Base-by-base conservation (phyloP, 2,329 filamentous ascomycete genomes). In the Fusarium nygamai region DNA sequence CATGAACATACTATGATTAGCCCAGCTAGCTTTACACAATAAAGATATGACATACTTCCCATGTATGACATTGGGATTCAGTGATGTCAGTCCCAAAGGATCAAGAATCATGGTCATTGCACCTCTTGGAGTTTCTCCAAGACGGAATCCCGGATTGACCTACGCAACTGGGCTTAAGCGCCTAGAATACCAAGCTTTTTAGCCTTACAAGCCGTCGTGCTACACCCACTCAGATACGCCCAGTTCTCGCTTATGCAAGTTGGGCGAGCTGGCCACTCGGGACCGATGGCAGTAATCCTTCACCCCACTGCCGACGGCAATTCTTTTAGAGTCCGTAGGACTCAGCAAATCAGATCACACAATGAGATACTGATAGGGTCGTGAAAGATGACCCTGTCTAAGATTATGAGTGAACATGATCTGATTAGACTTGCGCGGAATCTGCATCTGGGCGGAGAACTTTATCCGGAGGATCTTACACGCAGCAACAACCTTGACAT, bases 261-360 rank as follows among this genome's bases (percentile, higher is more conserved):
- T 1, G 3, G 22, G 24, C 24, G 27, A 22, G 24, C 24, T 54
- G 20, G 11, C 51, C 34, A 54, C 24, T 54, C 51, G 24, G 24
- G n/a, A n/a, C 6, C 24, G 7, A 54, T 39, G 51, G 24, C 34
- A 29, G 20, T 29, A 3, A 54, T 54, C 51, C 51, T 39, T 54
- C 51, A 34, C 34, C 51, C 51, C 51, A 54, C 51, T 54, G 34
- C 51, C 24, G 34, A 54, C 34, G 51, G 51, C 51, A 54, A 22
- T 39, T 39, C 51, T 39, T 39, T 54, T 39, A 39, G 9, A 39
- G n/a, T 39, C 51, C 34, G 51, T 22, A 7, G 19, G 20, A 39
- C 19, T 10, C 0, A 3, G 5, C 34, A 3, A 54, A 39, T 39
- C 1, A 19, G 13, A 29, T 16, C 5, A 19, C 5, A 5, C 3